Base-by-base conservation (phyloP, 2,329 filamentous ascomycete genomes). In the Bipolaris oryzae region DNA sequence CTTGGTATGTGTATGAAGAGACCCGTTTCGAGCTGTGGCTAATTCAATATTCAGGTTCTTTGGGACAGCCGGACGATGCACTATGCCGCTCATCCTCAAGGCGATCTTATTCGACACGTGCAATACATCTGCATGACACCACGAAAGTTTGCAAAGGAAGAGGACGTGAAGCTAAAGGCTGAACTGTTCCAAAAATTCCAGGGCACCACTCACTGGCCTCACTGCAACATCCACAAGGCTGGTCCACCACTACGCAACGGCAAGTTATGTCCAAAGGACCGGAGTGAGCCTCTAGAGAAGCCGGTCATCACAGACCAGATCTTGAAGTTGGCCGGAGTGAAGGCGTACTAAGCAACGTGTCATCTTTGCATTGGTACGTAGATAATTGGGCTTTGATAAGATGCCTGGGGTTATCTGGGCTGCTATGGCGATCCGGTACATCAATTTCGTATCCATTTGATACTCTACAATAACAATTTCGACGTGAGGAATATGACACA, bases 21-120 rank as follows among this genome's bases (percentile, higher is more conserved):
- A 5, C 0, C 25, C 35, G 28, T 81, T 1, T 4, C 21, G n/a
- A 16, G 7, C 3, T 16, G 0, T 43, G 9, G 5, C 41, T 43
- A 2, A 43, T n/a, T 16, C 16, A 10, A 11, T 25, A 23, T 23
- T 23, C 18, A 25, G 23, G 42, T 44, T 5, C 67, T 81, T 6
- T 80, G 79, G 80, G 80, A 81, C 57, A 78, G 76, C 3, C 69
- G 81, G 3, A 79, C 78, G 0, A 77, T 82, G 48, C 81, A 84
- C 64, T 82, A 65, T 41, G 61, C 61, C 1, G 54, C 52, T 13
- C 55, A 60, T 25, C 60, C 61, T 7, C 50, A 64, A 35, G 54
- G 57, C 21, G 39, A 66, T 11, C 50, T n/a, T 15, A 63, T 68
- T 33, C 57, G 67, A 1, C 57, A 63, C 21, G 62, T 66, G 1